Evolutionary conservation across 306 rosid species (phyloP), one percentile per base, ranked within the genome.

Genomic region (Citrullus amarus): DNA sequence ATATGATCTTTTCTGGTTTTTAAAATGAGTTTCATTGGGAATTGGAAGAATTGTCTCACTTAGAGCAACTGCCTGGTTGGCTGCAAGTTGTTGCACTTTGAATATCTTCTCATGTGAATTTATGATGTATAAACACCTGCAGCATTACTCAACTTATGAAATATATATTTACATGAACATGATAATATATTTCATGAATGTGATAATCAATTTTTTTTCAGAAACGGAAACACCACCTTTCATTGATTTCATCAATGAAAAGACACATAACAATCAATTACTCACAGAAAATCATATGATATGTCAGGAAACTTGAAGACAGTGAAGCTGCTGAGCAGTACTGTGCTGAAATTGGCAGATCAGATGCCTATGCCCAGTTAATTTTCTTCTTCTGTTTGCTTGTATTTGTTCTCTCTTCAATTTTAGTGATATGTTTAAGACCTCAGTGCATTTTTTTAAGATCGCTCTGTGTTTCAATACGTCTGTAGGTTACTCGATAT

Each of bases 301-400:
- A 79, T 87, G 63, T 43, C 85, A 95, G 97, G 89, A 95, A 95
- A 78, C 86, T 95, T 78, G 96, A 95, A 86, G 93, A 92, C 89
- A 88, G 97, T 80, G 99, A 95, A 85, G 97, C 99, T 82, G 97
- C 99, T 78, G 99, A 95, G 86, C 91, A 92, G 86, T 95, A 95
- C 86, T 95, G 99, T 91, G 97, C 97, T 59, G 99, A 92, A 78
- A 92, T 95, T 86, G 99, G 99, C 78, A 89, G 99, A 88, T 86
- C 93, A 46, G 99, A 95, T 87, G 97, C 97, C 80, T 92, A 92
- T 80, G 91, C 92, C 96, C 97, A 92, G 99, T 95, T 81, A 77
- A 92, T 89, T 85, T 78, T 82, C 78, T 61, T 73, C 81, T 80
- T 50, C 75, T 68, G 62, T 78, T 80, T 82, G 68, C 81, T 79